Evolutionary conservation across 1,284 basidiomycete species (phyloP), one percentile per base, ranked within the genome.

Genomic region (Athelia sp.): DNA sequence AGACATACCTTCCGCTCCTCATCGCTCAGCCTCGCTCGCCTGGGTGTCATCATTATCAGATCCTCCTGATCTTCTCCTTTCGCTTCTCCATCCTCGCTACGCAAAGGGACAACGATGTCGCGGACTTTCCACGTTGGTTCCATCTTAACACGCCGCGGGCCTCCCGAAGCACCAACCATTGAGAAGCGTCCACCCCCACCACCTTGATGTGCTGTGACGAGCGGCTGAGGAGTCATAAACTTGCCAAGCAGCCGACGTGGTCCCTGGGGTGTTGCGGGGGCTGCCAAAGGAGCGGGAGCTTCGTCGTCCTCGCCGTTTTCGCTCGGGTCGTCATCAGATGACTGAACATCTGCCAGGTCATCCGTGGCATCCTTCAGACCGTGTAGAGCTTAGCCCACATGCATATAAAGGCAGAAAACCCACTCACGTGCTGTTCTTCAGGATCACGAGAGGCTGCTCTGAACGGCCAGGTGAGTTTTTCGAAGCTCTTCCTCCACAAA

Each of bases 71-170:
- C 36, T 40, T 21, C 36, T 40, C 36, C 36, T 40, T 40, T n/a
- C n/a, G n/a, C 36, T 40, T 29, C 13, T 13, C 13, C 26, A 4
- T 29, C 26, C 40, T 34, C 18, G 22, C 26, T n/a, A 51, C 40
- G 11, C 26, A 29, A 13, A 29, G 76, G 75, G 2, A 81, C 66
- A 10, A 77, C 68, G 24, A 82, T 72, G 50, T 82, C 81, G 45
- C 62, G 66, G 9, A 82, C 72, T 50, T 68, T 73, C 81, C 79
- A 82, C 15, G 75, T 69, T 34, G 73, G 68, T 26, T 79, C 71
- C 1, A 76, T 56, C 8, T 73, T 62, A 3, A 81, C 69, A 4
- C 79, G 67, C 32, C 72, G 66, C 2, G 77, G 67, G 32, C 74
- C n/a, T n/a, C n/a, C 36, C n/a, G 19, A 8, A 1, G 65, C 68